Conservation (phyloP, 2,329 filamentous ascomycete genomes). For the Colletotrichum musae region DNA sequence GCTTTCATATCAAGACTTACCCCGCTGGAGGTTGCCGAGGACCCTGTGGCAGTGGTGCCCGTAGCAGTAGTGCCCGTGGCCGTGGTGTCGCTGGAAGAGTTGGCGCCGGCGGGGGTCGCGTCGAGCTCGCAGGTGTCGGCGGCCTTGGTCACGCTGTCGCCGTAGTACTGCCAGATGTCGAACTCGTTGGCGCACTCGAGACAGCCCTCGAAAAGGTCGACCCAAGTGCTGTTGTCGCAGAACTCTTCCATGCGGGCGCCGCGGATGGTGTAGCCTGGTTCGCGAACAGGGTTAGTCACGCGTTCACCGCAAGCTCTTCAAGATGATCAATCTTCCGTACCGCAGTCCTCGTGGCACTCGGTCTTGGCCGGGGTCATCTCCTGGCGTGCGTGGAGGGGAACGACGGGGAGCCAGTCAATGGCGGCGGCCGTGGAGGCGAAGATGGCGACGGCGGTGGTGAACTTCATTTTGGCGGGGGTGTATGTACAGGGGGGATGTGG, state of each 20-base stretch:
- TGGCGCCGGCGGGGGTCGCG: slow-evolving; percentile 20
- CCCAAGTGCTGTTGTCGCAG: slow-evolving; percentile 57
- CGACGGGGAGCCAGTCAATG: slow-evolving; percentile 22
- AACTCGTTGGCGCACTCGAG: slow-evolving; percentile 59
- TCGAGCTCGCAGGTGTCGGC: slow-evolving; percentile 49
- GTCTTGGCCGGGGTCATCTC: slow-evolving; percentile 22
- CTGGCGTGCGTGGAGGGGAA: slow-evolving; percentile 37
- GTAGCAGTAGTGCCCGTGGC: neutral
- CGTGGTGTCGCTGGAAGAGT: slow-evolving; percentile 11
- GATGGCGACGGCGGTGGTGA: neutral
- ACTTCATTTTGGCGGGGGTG: slow-evolving; percentile 5
- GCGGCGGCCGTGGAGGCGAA: slow-evolving; percentile 3
- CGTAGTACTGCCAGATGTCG: slow-evolving; percentile 62
- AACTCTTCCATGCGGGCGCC: slow-evolving; percentile 51
- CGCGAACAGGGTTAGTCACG: neutral
- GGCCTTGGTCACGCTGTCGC: slow-evolving; percentile 51
- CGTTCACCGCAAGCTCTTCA: too few relatives aligned
- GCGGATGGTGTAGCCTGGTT: slow-evolving; percentile 51
- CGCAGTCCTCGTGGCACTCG: slow-evolving; percentile 61
- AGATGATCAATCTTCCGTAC: slow-evolving; percentile 46
- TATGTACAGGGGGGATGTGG: neutral
- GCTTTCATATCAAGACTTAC: neutral
- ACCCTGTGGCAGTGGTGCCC: neutral
- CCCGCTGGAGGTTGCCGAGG: slow-evolving; percentile 3
- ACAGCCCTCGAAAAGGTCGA: slow-evolving; percentile 56